Evolutionary conservation across 257 asterid genomes (phyloP), one percentile per base, ranked within the genome.

Genomic region (Plantago ovata): DNA sequence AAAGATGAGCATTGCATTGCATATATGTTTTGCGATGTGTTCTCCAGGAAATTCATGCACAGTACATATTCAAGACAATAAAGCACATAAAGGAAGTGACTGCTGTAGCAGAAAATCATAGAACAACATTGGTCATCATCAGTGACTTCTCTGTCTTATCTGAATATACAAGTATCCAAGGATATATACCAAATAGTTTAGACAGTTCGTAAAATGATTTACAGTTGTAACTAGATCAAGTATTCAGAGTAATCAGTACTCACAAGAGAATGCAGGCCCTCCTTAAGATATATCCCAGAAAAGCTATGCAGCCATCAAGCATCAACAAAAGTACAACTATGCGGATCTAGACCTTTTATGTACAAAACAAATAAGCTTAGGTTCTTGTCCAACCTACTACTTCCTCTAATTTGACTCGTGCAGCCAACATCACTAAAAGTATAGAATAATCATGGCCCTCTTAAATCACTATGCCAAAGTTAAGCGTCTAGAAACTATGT

Each of bases 31-130:
- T 6, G 33, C 9, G 16, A 19, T 41, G 7, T 24, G 53, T 22
- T 24, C 16, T 19, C 11, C 13, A 7, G 33, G 65, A 42, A 13
- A 20, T 46, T 22, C 20, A 63, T 10, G 16, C 33, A 28, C 36
- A 28, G 44, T n/a, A 23, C 19, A 23, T n/a, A 58, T 57, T 61
- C 58, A 48, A 38, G 41, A n/a, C n/a, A n/a, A n/a, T n/a, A 47
- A 38, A 51, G 3, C 0, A 38, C n/a, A 38, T 58, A 38, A 40
- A 9, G 15, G 20, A 10, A 46, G 49, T 52, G 40, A 52, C 13
- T 21, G 24, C 33, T 12, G 38, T 9, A 13, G 13, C 40, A 23
- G 15, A 12, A 24, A 13, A 8, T n/a, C n/a, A n/a, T n/a, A n/a
- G 3, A 45, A 12, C 21, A 4, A n/a, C 14, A 4, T 45, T 2